These are phyloP conservation scores for Diaporthe ampelina DNA, from an alignment of 2,329 filamentous ascomycete genomes.

Conservation along the genomic window DNA sequence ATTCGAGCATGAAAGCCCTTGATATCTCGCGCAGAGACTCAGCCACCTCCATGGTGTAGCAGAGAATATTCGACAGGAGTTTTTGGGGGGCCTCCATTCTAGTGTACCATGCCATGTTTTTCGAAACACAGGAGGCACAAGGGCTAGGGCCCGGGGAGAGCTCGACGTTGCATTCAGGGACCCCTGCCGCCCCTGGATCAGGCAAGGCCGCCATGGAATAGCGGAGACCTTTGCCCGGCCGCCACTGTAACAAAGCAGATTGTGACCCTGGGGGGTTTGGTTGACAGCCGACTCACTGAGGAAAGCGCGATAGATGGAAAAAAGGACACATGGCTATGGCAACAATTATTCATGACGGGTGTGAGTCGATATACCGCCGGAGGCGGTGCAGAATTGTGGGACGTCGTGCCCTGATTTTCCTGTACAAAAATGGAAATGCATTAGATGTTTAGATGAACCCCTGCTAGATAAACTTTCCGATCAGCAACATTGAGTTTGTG, in stretches of 20 bases:
- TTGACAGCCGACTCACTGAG: neutral
- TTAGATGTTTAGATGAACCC: slow-evolving; percentile 24
- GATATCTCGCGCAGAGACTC: slow-evolving; percentile 25
- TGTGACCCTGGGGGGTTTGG: neutral
- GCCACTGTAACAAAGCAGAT: neutral
- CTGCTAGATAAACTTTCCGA: slow-evolving; percentile 25
- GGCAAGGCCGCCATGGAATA: slow-evolving; percentile 1
- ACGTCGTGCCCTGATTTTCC: slow-evolving; percentile 1
- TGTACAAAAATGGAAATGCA: slow-evolving; percentile 9
- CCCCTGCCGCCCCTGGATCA: neutral
- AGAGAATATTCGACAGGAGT: slow-evolving; percentile 22
- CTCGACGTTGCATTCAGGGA: slow-evolving; percentile 13
- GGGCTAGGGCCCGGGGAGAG: slow-evolving; percentile 16
- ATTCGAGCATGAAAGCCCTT: slow-evolving; percentile 6
- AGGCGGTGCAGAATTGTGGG: slow-evolving; percentile 17
- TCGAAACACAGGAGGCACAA: slow-evolving; percentile 24
- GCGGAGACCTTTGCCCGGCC: neutral
- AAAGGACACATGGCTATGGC: neutral
- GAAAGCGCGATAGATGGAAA: neutral
- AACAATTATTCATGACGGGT: neutral
- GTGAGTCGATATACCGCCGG: neutral
- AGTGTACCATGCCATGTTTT: neutral
- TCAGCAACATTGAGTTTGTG: slow-evolving; percentile 27
- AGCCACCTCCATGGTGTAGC: slow-evolving; percentile 37
- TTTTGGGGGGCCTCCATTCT: slow-evolving; percentile 17